phyloP scores from a whole-genome alignment of 257 asterid genomes.

The Nicotiana otophora region DNA sequence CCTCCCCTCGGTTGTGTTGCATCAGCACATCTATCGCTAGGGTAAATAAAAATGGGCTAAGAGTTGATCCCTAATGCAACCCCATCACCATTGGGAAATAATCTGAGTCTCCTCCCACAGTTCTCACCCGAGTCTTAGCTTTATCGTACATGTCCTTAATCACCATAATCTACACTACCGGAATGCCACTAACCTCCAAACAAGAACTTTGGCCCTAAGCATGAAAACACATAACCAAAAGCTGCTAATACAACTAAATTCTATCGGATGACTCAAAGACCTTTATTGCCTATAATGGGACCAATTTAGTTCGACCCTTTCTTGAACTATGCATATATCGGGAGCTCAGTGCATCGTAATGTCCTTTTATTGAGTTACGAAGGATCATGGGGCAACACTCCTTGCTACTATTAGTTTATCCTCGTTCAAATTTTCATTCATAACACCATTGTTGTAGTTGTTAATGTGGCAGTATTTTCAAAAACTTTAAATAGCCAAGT shows the following conservation, averaged over 20 bases:
- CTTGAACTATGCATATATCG: neutral
- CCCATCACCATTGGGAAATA: no score
- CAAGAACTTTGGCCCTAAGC: neutral
- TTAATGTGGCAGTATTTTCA: no score
- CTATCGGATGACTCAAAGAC: no score
- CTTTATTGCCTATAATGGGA: neutral
- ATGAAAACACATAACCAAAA: neutral
- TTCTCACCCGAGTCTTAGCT: no score
- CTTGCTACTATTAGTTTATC: neutral
- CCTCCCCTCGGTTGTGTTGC: no score
- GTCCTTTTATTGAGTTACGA: neutral
- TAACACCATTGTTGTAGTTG: neutral
- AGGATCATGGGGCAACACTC: neutral
- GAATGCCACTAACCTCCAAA: neutral
- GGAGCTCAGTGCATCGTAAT: neutral
- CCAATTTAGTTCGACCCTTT: neutral
- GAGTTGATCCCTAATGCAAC: no score
- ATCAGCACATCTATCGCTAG: no score
- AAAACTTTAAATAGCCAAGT: no score
- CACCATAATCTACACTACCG: no score
- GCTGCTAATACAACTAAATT: neutral
- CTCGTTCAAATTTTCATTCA: neutral
- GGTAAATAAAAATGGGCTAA: no score
- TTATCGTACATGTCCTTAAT: no score
- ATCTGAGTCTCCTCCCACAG: no score